Conservation (phyloP, 1,284 basidiomycete species). For the Thelephora terrestris region DNA sequence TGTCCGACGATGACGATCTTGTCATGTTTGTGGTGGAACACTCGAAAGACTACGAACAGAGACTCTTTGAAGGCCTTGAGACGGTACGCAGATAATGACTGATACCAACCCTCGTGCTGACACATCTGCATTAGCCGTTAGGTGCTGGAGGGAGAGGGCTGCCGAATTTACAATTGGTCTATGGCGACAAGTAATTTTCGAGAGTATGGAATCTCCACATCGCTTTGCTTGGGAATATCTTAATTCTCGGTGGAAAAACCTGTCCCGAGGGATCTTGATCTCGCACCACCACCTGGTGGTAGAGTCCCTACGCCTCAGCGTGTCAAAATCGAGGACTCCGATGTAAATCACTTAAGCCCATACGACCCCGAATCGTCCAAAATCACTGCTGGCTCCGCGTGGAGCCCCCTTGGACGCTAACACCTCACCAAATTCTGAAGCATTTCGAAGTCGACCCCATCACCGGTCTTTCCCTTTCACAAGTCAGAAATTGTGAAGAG, state of each 20-base stretch:
- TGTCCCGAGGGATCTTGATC: too few relatives aligned
- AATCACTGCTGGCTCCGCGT: conserved; percentile 23
- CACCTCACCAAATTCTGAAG: conserved; percentile 50
- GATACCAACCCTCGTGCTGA: too few relatives aligned
- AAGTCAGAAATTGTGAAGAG: conserved; percentile 62
- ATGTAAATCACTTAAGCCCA: too few relatives aligned
- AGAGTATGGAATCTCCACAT: conserved; percentile 85
- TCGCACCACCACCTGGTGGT: too few relatives aligned
- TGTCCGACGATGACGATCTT: conserved; percentile 80
- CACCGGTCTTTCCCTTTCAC: conserved; percentile 47
- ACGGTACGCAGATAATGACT: too few relatives aligned
- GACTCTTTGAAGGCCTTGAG: conserved; percentile 78
- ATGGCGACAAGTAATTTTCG: conserved; percentile 86
- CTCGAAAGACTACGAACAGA: conserved; percentile 75
- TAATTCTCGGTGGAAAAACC: too few relatives aligned
- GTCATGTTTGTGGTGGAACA: conserved; percentile 87
- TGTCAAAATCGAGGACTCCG: too few relatives aligned
- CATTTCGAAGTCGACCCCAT: conserved; percentile 52
- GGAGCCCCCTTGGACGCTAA: conserved; percentile 65
- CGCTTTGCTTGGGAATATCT: too few relatives aligned
- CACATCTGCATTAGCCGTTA: too few relatives aligned
- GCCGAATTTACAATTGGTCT: conserved; percentile 61
- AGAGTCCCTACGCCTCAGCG: too few relatives aligned
- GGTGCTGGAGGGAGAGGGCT: conserved; percentile 59
- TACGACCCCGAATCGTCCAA: too few relatives aligned